Evolutionary conservation across 176 grass and related monocot genomes (phyloP), one percentile per base, ranked within the genome.

Genomic region (Areca catechu): DNA sequence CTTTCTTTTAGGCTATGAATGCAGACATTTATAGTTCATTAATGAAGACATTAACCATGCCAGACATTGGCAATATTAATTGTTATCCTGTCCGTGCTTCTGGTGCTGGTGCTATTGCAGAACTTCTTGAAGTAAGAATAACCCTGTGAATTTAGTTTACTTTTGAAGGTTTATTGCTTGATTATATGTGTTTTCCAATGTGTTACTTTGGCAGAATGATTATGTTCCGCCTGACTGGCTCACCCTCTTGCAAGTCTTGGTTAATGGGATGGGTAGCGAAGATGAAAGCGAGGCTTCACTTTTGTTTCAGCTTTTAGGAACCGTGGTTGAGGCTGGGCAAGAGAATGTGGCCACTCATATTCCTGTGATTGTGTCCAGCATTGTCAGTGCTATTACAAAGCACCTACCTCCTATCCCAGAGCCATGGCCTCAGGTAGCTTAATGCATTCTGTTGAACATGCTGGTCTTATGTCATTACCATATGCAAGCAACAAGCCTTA

Each of bases 281-380:
- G 82, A 89, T 63, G 81, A 82, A 68, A 89, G 80, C 16, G 73
- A 89, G 52, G 89, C 85, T 29, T 75, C 76, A 75, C 69, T 95
- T 80, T 62, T 89, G 60, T 95, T 89, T 82, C 80, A 89, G 73
- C 81, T 95, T 85, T 70, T 95, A 28, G 79, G 85, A 54, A 80
- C 85, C 28, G 68, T 89, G 78, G 66, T 95, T 51, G 85, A 89
- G 73, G 61, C 76, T 56, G 85, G 76, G 15, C 79, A 86, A 83
- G 61, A 83, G 63, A 75, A 86, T 29, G 62, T 83, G 77, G 17
- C 71, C 25, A 22, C 63, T 66, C 73, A 80, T 65, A 76, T 86
- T 67, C 90, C 90, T 75, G 76, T 70, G 70, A 77, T 85, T 56
- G 58, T 83, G n/a, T 77, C 79, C 37, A 83, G 73, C 51, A 80